A percentile compares a stretch with the other conserved stretches of the same genome.
Evolutionary conservation across 164 flowering plant species (phyloP).

Genomic region (Tetracentron sinense): DNA sequence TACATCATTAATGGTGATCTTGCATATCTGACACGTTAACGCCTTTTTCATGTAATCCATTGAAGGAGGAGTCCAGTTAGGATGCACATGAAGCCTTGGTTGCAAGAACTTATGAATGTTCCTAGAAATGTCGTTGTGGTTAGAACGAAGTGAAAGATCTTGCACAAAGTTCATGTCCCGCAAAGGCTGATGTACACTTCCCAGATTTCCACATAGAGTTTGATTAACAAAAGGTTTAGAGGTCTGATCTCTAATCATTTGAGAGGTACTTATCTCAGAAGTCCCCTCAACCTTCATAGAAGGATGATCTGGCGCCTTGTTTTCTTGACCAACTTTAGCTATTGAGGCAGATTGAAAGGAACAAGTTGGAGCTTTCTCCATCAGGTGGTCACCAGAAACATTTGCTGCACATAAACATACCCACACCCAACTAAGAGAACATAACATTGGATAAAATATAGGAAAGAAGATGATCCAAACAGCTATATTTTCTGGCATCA

Average conservation of each 20-base stretch:
- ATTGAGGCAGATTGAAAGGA: conserved; percentile 36
- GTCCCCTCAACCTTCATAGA: conserved; percentile 36
- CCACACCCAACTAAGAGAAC: conserved; percentile 12
- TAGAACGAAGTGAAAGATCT: conserved; percentile 25
- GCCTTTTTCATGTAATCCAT: conserved; percentile 68
- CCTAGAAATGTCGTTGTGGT: conserved; percentile 49
- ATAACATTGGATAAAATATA: too few relatives aligned
- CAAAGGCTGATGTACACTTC: conserved; percentile 32
- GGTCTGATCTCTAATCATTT: conserved; percentile 37
- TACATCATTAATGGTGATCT: conserved; percentile 48
- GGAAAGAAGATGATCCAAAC: too few relatives aligned
- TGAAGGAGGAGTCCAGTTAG: conserved; percentile 67
- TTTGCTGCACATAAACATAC: conserved; percentile 35
- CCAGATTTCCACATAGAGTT: conserved; percentile 33
- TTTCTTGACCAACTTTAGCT: conserved; percentile 37
- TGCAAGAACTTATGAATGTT: conserved; percentile 53
- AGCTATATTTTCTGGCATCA: too few relatives aligned
- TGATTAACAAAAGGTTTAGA: conserved; percentile 40
- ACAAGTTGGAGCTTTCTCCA: conserved; percentile 38
- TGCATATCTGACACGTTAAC: conserved; percentile 62
- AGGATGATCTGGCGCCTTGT: conserved; percentile 34
- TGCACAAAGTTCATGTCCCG: conserved; percentile 30
- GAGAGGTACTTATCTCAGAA: conserved; percentile 31
- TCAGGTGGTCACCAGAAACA: conserved; percentile 40
- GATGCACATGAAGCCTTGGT: conserved; percentile 40